These are phyloP conservation scores for Dendrobium officinale DNA, from an alignment of 106 monocot species.

Conservation along the genomic window DNA sequence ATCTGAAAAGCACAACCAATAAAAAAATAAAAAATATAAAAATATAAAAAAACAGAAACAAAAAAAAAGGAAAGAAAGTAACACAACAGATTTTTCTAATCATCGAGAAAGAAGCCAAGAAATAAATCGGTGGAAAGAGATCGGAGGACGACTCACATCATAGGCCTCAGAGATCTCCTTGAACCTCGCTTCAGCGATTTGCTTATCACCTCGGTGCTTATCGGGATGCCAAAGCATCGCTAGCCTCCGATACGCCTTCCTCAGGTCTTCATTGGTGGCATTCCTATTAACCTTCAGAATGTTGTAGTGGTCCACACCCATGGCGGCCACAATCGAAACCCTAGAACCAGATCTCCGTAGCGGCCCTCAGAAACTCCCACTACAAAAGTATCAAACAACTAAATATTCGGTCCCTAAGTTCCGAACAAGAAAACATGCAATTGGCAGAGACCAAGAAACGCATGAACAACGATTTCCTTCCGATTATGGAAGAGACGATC, in stretches of 20 bases:
- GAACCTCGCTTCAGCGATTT: constrained; percentile 76
- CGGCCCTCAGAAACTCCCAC: not conserved
- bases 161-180: constrained; percentile 88
- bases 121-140: not conserved
- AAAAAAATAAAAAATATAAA: not conserved
- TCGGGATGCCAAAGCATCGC: constrained; percentile 89
- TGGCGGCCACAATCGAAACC: constrained; percentile 6
- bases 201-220: constrained; percentile 58
- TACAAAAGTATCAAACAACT: not conserved
- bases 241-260: constrained; percentile 65
- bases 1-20: no score
- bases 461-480: not conserved
- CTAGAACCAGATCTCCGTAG: not conserved
- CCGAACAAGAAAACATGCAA: not conserved
- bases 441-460: not conserved
- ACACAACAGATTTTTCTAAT: no score
- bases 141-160: constrained; percentile 17
- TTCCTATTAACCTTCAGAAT: constrained; percentile 68
- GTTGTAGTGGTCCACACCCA: constrained; percentile 84
- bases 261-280: constrained; percentile 69
- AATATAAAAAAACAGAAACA: not conserved
- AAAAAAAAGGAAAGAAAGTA: no score
- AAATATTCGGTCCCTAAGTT: not conserved
- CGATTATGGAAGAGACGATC: not conserved
- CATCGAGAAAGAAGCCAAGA: not conserved